Evolutionary conservation across 306 rosid genomes (phyloP), one percentile per base, ranked within the genome.

Genomic region (Vigna hirtella): DNA sequence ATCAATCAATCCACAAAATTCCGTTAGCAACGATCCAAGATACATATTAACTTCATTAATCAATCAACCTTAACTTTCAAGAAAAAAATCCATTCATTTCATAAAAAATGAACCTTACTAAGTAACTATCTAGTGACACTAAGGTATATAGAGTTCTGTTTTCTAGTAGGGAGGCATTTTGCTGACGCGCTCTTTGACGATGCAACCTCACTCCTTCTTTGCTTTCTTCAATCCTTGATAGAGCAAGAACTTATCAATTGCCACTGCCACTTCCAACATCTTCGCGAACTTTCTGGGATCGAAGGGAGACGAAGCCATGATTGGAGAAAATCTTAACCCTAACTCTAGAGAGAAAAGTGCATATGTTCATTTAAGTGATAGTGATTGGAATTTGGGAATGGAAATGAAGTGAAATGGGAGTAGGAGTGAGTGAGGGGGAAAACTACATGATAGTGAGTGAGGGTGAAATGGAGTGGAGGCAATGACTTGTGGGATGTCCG

Each of bases 101-200:
- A 55, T 55, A 30, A 30, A 9, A 18, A 55, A 2, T 0, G n/a
- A 3, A 2, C 38, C 45, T 6, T 0, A 61, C 20, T 14, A 28
- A 36, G 26, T 45, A 68, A 22, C 26, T 82, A 94, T 97, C 98
- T 89, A 34, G 99, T 96, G 51, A 96, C 99, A 55, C 96, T 98
- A 2, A 98, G 99, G 86, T 96, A 96, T 53, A 93, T 93, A 38
- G 98, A 96, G 83, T 98, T 96, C 26, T 97, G 88, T 86, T 96
- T 93, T 4, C 99, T 98, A 9, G 98, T 94, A 95, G 0, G 99
- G 99, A 79, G 97, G 97, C 99, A 95, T 95, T 81, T 93, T 95
- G 79, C 98, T 95, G 89, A 95, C 93, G 50, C 98, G 87, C 63
- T 95, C 99, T 80, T 95, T 95, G 38, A 98, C 99, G 30, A 98